Evolutionary conservation across 176 grass and related monocot species (phyloP).

Genomic region (Hsuehochloa calcarea): DNA sequence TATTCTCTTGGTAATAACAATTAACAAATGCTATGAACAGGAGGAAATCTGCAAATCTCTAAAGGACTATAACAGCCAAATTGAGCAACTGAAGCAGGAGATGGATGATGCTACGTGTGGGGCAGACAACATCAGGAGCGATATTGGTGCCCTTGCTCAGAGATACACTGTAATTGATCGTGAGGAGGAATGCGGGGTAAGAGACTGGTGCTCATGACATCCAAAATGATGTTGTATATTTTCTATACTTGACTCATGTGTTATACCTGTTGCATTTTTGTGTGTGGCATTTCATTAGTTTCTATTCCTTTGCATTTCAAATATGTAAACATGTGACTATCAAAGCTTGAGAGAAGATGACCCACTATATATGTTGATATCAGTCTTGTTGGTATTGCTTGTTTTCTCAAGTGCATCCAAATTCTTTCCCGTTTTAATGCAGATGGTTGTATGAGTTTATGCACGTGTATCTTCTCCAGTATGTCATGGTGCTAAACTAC

Average conservation of each 20-base stretch:
- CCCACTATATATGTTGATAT: neutral
- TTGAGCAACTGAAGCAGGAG: conserved; percentile 89
- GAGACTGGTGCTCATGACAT: neutral
- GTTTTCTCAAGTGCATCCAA: neutral
- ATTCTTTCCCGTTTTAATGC: neutral
- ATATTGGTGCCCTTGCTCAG: conserved; percentile 93
- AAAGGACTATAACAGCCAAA: conserved; percentile 95
- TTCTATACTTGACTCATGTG: neutral
- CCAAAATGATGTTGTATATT: neutral
- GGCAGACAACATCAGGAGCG: conserved; percentile 90
- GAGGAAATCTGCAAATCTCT: conserved; percentile 98
- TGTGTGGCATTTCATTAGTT: neutral
- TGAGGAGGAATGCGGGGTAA: conserved; percentile 92
- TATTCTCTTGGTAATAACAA: conserved; percentile 17
- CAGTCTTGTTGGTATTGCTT: conserved; percentile 3
- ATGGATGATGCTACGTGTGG: conserved; percentile 97
- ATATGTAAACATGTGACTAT: neutral
- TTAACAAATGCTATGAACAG: conserved; percentile 34
- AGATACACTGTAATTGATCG: conserved; percentile 87
- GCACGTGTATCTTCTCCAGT: neutral
- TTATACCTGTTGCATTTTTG: neutral
- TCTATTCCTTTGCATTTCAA: neutral
- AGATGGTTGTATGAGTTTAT: conserved; percentile 9
- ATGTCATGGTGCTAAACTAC: conserved; percentile 3
- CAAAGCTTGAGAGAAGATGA: neutral